A percentile compares a stretch with the other conserved stretches of the same genome.
Conservation (phyloP, 2,329 filamentous ascomycete species). For the Calycina herbarum region DNA sequence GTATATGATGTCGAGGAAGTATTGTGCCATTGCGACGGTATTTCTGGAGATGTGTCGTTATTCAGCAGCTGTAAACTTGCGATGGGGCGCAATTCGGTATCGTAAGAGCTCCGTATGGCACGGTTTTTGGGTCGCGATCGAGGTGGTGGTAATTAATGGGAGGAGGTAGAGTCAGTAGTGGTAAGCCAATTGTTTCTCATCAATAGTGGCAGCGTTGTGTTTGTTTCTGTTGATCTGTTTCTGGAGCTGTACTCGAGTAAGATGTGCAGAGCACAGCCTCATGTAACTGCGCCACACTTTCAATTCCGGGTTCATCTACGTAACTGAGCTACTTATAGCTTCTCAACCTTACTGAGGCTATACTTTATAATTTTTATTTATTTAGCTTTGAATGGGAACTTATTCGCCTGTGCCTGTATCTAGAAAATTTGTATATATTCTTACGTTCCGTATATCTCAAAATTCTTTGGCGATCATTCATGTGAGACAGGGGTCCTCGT, state of each 20-base stretch:
- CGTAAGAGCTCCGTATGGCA: not conserved
- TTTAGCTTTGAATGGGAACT: too few relatives aligned
- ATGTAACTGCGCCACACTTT: too few relatives aligned
- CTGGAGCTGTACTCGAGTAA: not conserved
- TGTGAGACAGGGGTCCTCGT: too few relatives aligned
- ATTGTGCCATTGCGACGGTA: slow-evolving; percentile 65
- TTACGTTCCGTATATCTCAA: too few relatives aligned
- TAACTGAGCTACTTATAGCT: too few relatives aligned
- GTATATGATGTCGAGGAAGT: slow-evolving; percentile 85
- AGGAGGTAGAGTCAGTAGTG: not conserved
- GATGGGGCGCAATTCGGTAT: not conserved
- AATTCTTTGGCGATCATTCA: too few relatives aligned
- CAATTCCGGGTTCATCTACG: too few relatives aligned
- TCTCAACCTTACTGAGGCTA: too few relatives aligned
- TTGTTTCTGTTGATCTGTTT: slow-evolving; percentile 4
- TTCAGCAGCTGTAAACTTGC: not conserved
- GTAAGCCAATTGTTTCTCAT: not conserved
- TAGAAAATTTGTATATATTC: too few relatives aligned
- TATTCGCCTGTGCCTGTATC: too few relatives aligned
- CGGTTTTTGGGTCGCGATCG: not conserved
- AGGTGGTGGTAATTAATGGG: not conserved
- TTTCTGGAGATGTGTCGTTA: slow-evolving; percentile 20
- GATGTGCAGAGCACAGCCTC: not conserved
- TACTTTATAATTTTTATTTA: too few relatives aligned
- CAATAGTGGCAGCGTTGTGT: not conserved